Evolutionary conservation across 106 monocot species (phyloP), one percentile per base, ranked within the genome.

Genomic region (Dendrobium catenatum): DNA sequence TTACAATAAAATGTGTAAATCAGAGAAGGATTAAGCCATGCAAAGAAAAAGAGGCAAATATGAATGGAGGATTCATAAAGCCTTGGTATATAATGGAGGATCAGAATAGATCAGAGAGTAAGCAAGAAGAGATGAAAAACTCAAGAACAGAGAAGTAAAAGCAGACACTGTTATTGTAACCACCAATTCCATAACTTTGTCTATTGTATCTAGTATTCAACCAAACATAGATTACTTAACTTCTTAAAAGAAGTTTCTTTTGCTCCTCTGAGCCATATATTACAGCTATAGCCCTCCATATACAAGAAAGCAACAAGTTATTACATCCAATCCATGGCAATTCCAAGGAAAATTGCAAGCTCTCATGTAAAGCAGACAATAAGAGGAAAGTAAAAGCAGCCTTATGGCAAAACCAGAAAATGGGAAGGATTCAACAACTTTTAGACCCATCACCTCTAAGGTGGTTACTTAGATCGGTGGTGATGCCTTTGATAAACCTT

Each of bases 251-350:
- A 29, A 42, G n/a, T 16, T 49, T 27, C 31, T 54, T 72, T 42
- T 42, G 74, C 81, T 74, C 18, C 47, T 29, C 37, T 42, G 73
- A 46, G 43, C 74, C 48, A 72, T 72, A 49, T 72, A 70, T 31
- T 72, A 51, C 44, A 67, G 40, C 68, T 68, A n/a, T 6, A 68
- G 17, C 26, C 42, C 18, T 37, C 79, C 80, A 37, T 73, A 41
- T 55, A 80, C 80, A 73, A 54, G 27, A 51, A 80, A 80, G 51
- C 7, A 68, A 79, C 8, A 46, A 51, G 76, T 47, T 76, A 51
- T 40, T 24, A 55, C 72, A 33, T 54, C 11, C 19, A 72, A 72
- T 20, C 29, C 29, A 73, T 33, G 19, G 20, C 24, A 55, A 55
- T 27, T 68, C 49, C 17, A 19, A 59, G 22, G 58, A 76, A 82